These are phyloP conservation scores for Hylodesmum podocarpum DNA, from an alignment of 306 rosid species.

Conservation along the genomic window DNA sequence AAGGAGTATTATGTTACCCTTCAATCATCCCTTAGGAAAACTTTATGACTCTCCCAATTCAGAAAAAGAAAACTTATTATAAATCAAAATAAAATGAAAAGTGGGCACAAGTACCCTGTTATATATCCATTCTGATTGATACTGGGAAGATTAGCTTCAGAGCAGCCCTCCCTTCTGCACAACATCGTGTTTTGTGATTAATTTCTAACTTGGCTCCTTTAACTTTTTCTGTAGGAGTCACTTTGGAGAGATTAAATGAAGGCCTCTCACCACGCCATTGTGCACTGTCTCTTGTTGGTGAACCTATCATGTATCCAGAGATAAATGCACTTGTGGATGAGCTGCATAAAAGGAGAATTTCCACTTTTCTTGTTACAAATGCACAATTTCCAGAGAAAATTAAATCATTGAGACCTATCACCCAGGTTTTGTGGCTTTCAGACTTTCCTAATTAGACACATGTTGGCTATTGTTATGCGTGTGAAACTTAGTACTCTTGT, in stretches of 20 bases:
- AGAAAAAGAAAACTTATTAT: not conserved
- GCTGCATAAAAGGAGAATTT: slow-evolving; percentile 76
- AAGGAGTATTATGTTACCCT: not conserved
- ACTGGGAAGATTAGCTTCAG: slow-evolving; percentile 5
- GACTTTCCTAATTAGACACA: slow-evolving; percentile 1
- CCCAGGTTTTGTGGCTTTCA: slow-evolving; percentile 62
- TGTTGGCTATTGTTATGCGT: not conserved
- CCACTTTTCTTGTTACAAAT: slow-evolving; percentile 94
- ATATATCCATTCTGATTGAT: slow-evolving; percentile 14
- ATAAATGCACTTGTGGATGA: slow-evolving; percentile 87
- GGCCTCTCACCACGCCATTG: slow-evolving; percentile 95
- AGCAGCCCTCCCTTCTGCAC: not conserved
- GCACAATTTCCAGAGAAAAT: slow-evolving; percentile 98
- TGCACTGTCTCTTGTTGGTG: slow-evolving; percentile 98
- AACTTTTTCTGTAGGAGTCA: slow-evolving; percentile 66
- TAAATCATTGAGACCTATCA: slow-evolving; percentile 63
- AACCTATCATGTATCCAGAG: slow-evolving; percentile 98
- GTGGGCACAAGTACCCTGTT: not conserved
- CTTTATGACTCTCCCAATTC: not conserved
- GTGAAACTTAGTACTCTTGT: slow-evolving; percentile 22
- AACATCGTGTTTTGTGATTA: not conserved
- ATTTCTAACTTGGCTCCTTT: slow-evolving; percentile 13
- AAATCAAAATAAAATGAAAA: not conserved
- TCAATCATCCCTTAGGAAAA: not conserved
- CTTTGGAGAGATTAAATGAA: slow-evolving; percentile 81